phyloP scores from a whole-genome alignment of 1,284 basidiomycete species.

The Pyrrhoderma noxium region DNA sequence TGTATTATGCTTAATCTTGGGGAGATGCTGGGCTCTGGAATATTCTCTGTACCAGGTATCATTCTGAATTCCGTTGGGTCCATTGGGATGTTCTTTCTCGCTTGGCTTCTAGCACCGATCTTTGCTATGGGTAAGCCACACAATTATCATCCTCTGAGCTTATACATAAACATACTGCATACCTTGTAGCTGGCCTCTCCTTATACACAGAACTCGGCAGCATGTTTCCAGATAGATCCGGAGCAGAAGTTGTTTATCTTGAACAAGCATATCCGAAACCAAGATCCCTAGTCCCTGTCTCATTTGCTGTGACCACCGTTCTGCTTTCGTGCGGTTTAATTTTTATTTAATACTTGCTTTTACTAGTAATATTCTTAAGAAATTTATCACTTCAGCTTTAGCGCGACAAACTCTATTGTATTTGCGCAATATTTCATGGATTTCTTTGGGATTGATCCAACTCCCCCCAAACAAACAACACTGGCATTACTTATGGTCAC shows the following conservation, averaged over 20 bases:
- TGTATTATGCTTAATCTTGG: conserved; percentile 33
- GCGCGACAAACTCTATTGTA: conserved; percentile 25
- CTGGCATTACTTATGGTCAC: conserved; percentile 24
- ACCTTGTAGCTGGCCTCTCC: conserved; percentile 22
- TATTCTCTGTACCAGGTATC: conserved; percentile 35
- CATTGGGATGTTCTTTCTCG: conserved; percentile 35
- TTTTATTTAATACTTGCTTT: not conserved
- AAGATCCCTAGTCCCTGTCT: conserved; percentile 30
- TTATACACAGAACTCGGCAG: conserved; percentile 26
- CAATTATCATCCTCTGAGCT: no score
- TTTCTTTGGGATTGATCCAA: conserved; percentile 22
- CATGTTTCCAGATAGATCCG: conserved; percentile 40
- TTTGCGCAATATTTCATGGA: conserved; percentile 27
- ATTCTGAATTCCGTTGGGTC: conserved; percentile 36
- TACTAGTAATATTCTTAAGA: not conserved
- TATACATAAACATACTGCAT: not conserved
- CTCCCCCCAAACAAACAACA: conserved; percentile 21
- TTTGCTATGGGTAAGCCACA: conserved; percentile 29
- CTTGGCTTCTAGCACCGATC: conserved; percentile 37
- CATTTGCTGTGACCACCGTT: conserved; percentile 38
- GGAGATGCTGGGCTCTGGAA: conserved; percentile 37
- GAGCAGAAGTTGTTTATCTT: conserved; percentile 42
- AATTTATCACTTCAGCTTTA: conserved; percentile 21
- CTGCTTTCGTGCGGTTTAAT: conserved; percentile 29
- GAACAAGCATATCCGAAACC: conserved; percentile 38